Conservation (phyloP, 352 stramenopile genomes). For the Globisporangium alternatum region DNA sequence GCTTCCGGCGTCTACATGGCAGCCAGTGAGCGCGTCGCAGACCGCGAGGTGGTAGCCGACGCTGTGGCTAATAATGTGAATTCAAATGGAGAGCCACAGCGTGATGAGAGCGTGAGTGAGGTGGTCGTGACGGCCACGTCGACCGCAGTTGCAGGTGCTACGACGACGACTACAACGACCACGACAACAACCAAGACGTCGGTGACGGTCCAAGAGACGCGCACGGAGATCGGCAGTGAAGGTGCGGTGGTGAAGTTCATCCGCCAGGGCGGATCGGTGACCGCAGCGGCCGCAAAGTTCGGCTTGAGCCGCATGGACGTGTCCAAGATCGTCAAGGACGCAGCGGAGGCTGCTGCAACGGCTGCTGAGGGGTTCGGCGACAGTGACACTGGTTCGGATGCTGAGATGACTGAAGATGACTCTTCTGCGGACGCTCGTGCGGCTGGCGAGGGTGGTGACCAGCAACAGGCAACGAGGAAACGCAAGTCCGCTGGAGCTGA, state of each 20-base stretch:
- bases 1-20: neutral
- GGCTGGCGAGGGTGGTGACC: neutral
- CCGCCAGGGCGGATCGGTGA: slow-evolving; percentile 22
- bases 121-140: slow-evolving; percentile 3
- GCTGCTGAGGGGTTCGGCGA: neutral
- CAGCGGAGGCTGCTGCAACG: neutral
- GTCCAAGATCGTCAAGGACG: slow-evolving; percentile 25
- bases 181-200: slow-evolving; percentile 1
- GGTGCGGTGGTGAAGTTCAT: slow-evolving; percentile 24
- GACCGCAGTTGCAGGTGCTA: neutral
- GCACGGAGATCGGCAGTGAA: neutral
- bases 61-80: neutral
- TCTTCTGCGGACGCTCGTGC: neutral
- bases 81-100: neutral
- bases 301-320: slow-evolving; percentile 27
- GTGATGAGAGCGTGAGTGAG: slow-evolving; percentile 2
- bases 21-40: neutral
- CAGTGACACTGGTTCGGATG: slow-evolving; percentile 5
- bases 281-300: slow-evolving; percentile 26
- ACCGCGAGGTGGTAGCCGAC: neutral
- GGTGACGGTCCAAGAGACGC: neutral
- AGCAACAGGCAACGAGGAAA: slow-evolving; percentile 7
- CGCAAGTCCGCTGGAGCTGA: slow-evolving; percentile 7
- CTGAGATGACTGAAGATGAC: slow-evolving; percentile 3
- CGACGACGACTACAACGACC: neutral